phyloP scores from a whole-genome alignment of 2,329 filamentous ascomycete genomes.

The Aspergillus ochraceoroseus region DNA sequence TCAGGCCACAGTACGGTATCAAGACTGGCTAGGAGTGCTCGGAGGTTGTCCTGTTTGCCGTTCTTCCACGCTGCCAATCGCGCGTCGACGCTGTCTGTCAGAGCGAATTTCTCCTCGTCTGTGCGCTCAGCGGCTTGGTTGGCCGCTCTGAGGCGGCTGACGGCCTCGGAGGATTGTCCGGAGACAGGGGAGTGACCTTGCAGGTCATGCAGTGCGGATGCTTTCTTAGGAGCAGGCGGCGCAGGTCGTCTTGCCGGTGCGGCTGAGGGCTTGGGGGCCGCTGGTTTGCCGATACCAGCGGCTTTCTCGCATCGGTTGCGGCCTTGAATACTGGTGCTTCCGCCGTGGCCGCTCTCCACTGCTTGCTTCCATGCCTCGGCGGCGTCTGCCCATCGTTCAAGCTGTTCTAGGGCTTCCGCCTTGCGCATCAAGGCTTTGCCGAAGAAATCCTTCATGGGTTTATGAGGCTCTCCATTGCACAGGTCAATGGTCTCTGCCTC shows the following conservation, averaged over 20 bases:
- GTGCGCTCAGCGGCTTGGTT: slow-evolving; percentile 80
- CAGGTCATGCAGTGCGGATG: slow-evolving; percentile 33
- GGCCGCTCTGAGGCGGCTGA: slow-evolving; percentile 72
- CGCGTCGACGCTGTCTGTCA: slow-evolving; percentile 80
- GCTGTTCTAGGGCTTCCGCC: slow-evolving; percentile 89
- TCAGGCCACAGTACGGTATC: slow-evolving; percentile 87
- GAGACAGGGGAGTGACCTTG: slow-evolving; percentile 40
- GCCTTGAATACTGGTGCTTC: slow-evolving; percentile 74
- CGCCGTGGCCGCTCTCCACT: slow-evolving; percentile 81
- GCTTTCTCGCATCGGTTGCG: slow-evolving; percentile 86
- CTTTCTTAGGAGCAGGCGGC: slow-evolving; percentile 38
- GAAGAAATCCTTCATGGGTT: slow-evolving; percentile 89
- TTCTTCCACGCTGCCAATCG: slow-evolving; percentile 75
- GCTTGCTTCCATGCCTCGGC: slow-evolving; percentile 73
- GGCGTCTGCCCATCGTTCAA: slow-evolving; percentile 90
- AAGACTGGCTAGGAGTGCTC: slow-evolving; percentile 78
- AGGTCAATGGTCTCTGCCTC: slow-evolving; percentile 75
- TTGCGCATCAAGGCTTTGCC: slow-evolving; percentile 92
- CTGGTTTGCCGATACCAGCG: slow-evolving; percentile 58
- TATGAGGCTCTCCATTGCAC: slow-evolving; percentile 57
- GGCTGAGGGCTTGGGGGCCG: slow-evolving; percentile 45
- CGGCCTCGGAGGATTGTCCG: slow-evolving; percentile 62
- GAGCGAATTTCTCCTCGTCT: slow-evolving; percentile 87
- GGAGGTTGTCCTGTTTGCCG: slow-evolving; percentile 86
- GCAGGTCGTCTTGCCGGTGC: slow-evolving; percentile 47